Evolutionary conservation across 1,284 basidiomycete genomes (phyloP), one percentile per base, ranked within the genome.

Genomic region (Ustilago hordei): DNA sequence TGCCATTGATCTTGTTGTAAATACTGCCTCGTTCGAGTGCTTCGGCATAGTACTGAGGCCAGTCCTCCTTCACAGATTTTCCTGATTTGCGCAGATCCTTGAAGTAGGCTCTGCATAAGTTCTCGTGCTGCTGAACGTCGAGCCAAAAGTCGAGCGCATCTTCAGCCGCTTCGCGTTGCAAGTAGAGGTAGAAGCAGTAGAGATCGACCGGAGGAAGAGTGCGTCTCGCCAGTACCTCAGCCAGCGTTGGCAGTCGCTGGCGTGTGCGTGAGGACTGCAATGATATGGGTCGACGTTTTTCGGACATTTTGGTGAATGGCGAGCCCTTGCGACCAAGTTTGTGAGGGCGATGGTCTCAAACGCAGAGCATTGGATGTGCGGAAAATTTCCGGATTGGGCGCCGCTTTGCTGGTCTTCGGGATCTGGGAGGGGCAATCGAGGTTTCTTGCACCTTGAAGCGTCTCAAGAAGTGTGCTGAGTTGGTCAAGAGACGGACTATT

Each of bases 91-190:
- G 92, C 70, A 99, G 90, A 86, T 98, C 96, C 89, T 98, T 97
- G 90, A 99, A 98, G 87, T 98, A 98, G 8, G 95, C 96, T 69
- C 95, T 91, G 87, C 95, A 99, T 50, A 99, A 91, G 86, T 98
- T 98, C 88, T 98, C 97, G 86, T 99, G 96, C 88, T 98, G 96
- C 83, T 98, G 95, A 2, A 98, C 96, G 85, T 99, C 96, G 38
- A 99, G 91, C 95, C 95, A 99, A 83, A 99, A 99, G 87, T 98
- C 96, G 57, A 99, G 89, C 48, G 95, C 93, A 86, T 98, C 95
- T 86, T 98, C 95, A 62, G 94, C 91, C 38, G 93, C 92, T 87
- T 98, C 95, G 45, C 95, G 91, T 86, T 98, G 80, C 31, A 84
- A 56, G 69, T 78, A 85, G 34, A 79, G 67, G 75, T 98, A 98